Evolutionary conservation across 176 grass and related monocot genomes (phyloP), one percentile per base, ranked within the genome.

Genomic region (Calamus simplicifolius): DNA sequence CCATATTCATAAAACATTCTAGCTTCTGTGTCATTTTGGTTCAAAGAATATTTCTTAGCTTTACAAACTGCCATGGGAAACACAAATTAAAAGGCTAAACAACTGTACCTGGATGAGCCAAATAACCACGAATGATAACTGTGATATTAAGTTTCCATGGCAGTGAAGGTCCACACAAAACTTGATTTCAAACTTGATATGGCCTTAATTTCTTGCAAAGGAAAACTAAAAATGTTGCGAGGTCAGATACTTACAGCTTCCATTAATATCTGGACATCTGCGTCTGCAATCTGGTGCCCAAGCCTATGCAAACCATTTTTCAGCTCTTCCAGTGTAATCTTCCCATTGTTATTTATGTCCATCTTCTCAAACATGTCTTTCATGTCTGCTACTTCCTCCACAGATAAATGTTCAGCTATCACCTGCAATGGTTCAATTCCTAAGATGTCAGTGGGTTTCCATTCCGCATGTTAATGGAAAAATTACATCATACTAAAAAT

Each of bases 341-440:
- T 18, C 27, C 65, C 65, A 16, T 25, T 68, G 7, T 38, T 16
- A 29, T 68, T 68, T 68, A 68, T 16, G 21, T 68, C 65, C 51
- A 68, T 56, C n/a, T 56, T 68, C 16, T 56, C 52, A 56, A 68
- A 68, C 52, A 56, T 68, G 23, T 54, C 52, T 17, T 68, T 68
- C 56, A 68, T 68, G 52, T 43, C 52, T 14, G 51, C 52, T 43
- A 43, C 65, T 18, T 68, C 65, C 12, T 68, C 65, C 4, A 23
- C 27, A 17, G 65, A 55, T 68, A 68, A 68, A 68, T 68, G 65
- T 25, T 68, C 65, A 55, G 65, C 65, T 4, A 68, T 51, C 52
- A 56, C 65, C 65, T 68, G 27, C 27, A 68, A 55, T 10, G 21
- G 35, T 43, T 43, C 35, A 43, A 43, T 43, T 13, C 35, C 35